A percentile compares a stretch with the other conserved stretches of the same genome.
These are phyloP conservation scores for Epichloe bromicola DNA, from an alignment of 2,329 filamentous ascomycete species.

Conservation along the genomic window DNA sequence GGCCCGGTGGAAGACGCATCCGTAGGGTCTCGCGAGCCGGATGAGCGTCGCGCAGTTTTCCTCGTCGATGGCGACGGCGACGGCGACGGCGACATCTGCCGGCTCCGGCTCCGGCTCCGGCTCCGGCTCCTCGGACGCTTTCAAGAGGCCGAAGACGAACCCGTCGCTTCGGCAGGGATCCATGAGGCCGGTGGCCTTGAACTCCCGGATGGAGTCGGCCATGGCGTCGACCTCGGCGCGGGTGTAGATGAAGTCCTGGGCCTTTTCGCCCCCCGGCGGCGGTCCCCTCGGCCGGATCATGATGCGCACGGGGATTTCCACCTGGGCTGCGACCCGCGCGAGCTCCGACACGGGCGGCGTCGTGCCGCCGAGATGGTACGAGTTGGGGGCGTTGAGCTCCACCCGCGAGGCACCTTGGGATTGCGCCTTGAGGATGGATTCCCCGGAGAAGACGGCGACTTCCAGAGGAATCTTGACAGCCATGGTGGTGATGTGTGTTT, in stretches of 20 bases:
- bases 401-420: constrained; percentile 33
- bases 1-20: constrained; percentile 42
- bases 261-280: constrained; percentile 4
- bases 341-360: constrained; percentile 34
- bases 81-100: no score
- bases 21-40: constrained; percentile 25
- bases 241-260: constrained; percentile 36
- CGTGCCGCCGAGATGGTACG: constrained; percentile 37
- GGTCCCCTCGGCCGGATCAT: constrained; percentile 39
- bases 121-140: no score
- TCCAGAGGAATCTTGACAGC: constrained; percentile 27
- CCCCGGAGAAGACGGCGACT: constrained; percentile 39
- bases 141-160: constrained; percentile 42
- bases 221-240: constrained; percentile 31
- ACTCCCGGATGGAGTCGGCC: constrained; percentile 23
- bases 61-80: constrained; percentile 23
- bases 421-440: constrained; percentile 26
- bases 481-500: neutral
- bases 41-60: constrained; percentile 29
- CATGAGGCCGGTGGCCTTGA: constrained; percentile 26
- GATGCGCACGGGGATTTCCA: constrained; percentile 32
- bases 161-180: constrained; percentile 32
- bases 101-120: no score
- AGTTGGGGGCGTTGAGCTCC: constrained; percentile 39
- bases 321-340: constrained; percentile 12